These are phyloP conservation scores for Mucor velutinosus DNA, from an alignment of 371 early-diverging fungal species.

Conservation along the genomic window DNA sequence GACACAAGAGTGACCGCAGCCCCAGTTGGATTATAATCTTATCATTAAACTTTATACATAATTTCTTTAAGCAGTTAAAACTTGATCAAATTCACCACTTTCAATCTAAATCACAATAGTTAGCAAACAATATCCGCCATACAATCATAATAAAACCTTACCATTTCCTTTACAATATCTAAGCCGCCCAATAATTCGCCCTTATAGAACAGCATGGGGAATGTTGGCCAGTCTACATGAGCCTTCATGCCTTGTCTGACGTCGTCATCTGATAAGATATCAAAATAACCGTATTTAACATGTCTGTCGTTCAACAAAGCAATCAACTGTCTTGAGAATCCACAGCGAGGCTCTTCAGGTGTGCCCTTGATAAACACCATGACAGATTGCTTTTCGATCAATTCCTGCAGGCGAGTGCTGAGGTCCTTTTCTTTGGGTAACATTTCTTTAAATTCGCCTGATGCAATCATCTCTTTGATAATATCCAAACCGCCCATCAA, in stretches of 20 bases:
- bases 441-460: slow-evolving; percentile 76
- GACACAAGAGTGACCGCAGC: slow-evolving; percentile 15
- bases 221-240: slow-evolving; percentile 62
- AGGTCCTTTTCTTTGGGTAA: slow-evolving; percentile 69
- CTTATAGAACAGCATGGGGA: slow-evolving; percentile 81
- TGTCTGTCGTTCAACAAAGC: slow-evolving; percentile 69
- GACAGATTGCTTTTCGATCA: slow-evolving; percentile 68
- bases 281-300: slow-evolving; percentile 79
- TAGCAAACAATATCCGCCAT: not conserved
- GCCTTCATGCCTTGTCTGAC: slow-evolving; percentile 75
- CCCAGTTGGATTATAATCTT: not conserved
- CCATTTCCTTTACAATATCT: slow-evolving; percentile 92
- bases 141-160: slow-evolving; percentile 28
- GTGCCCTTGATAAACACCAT: slow-evolving; percentile 97
- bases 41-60: slow-evolving; percentile 3
- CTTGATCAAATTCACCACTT: slow-evolving; percentile 51
- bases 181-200: slow-evolving; percentile 94
- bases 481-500: slow-evolving; percentile 92
- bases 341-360: slow-evolving; percentile 82
- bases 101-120: slow-evolving; percentile 24
- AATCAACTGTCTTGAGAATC: slow-evolving; percentile 83
- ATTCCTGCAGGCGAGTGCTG: slow-evolving; percentile 67
- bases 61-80: slow-evolving; percentile 37
- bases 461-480: slow-evolving; percentile 80
- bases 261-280: slow-evolving; percentile 87